These are phyloP conservation scores for Fusarium compactum DNA, from an alignment of 2,329 filamentous ascomycete genomes.

Conservation along the genomic window DNA sequence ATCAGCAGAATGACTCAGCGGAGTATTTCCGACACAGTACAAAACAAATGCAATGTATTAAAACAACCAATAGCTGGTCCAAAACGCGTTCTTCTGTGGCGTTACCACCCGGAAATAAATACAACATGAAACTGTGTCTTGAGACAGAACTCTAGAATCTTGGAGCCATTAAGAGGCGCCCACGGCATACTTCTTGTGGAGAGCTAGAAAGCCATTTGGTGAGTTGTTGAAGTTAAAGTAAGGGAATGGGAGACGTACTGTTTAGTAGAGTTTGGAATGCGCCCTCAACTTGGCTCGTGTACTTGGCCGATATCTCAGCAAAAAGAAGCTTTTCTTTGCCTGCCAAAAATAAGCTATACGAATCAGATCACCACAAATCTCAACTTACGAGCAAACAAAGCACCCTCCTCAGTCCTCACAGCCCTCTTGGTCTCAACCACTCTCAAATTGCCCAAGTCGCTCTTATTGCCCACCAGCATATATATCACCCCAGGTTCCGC, in stretches of 20 bases:
- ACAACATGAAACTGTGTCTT: slow-evolving; percentile 5
- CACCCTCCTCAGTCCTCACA: neutral
- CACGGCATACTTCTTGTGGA: neutral
- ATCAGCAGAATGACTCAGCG: neutral
- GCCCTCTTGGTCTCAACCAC: neutral
- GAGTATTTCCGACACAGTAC: neutral
- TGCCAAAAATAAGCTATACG: fast-evolving
- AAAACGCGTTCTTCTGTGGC: neutral
- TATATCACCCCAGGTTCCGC: neutral
- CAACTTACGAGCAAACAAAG: slow-evolving; percentile 14
- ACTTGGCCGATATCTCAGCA: neutral
- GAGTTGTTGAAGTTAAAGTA: fast-evolving
- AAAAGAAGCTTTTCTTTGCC: slow-evolving; percentile 7
- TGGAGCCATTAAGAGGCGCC: neutral
- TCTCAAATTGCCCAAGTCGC: neutral
- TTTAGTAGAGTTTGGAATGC: neutral
- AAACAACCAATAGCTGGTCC: neutral
- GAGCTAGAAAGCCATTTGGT: neutral
- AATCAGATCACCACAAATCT: fast-evolving
- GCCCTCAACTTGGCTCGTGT: neutral
- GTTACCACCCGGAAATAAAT: neutral
- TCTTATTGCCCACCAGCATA: slow-evolving; percentile 18
- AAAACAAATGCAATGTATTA: neutral
- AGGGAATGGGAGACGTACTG: neutral
- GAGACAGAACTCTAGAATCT: neutral